Conservation (phyloP, 139 green algal genomes). For the Chlorella sp. region DNA sequence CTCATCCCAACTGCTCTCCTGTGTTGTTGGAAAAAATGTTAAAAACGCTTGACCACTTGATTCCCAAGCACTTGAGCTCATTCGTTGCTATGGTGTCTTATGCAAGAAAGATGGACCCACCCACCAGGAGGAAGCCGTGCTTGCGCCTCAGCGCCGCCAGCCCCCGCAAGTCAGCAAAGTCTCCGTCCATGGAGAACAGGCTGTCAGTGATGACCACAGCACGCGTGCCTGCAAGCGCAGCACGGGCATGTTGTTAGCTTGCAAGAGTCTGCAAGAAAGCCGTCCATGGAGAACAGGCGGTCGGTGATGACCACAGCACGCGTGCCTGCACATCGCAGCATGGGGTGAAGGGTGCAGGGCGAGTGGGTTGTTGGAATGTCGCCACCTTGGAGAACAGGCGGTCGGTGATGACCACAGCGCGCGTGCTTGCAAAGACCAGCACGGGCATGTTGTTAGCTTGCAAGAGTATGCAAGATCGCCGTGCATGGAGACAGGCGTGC, state of each 20-base stretch:
- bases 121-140: constrained; percentile 85
- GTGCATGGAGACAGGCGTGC: constrained; percentile 96
- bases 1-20: too few species aligned
- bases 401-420: constrained; percentile 89
- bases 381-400: constrained; percentile 92
- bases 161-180: constrained; percentile 86
- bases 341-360: too few species aligned
- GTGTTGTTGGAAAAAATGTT: too few species aligned
- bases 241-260: too few species aligned
- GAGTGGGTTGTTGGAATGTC: too few species aligned
- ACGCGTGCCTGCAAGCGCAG: constrained; percentile 25
- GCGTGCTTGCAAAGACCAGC: constrained; percentile 3
- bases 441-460: too few species aligned
- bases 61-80: too few species aligned
- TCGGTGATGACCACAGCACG: constrained; percentile 89
- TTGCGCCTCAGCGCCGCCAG: constrained; percentile 69
- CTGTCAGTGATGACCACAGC: constrained; percentile 89
- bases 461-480: constrained; percentile 90
- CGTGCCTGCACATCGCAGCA: constrained; percentile 1
- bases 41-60: too few species aligned
- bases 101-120: too few species aligned
- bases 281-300: constrained; percentile 96
- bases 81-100: too few species aligned
- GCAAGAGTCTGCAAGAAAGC: constrained; percentile 88
- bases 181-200: constrained; percentile 97